phyloP scores from a whole-genome alignment of 768 basidiomycete species.

The Rhodosporidiobolus odoratus region DNA sequence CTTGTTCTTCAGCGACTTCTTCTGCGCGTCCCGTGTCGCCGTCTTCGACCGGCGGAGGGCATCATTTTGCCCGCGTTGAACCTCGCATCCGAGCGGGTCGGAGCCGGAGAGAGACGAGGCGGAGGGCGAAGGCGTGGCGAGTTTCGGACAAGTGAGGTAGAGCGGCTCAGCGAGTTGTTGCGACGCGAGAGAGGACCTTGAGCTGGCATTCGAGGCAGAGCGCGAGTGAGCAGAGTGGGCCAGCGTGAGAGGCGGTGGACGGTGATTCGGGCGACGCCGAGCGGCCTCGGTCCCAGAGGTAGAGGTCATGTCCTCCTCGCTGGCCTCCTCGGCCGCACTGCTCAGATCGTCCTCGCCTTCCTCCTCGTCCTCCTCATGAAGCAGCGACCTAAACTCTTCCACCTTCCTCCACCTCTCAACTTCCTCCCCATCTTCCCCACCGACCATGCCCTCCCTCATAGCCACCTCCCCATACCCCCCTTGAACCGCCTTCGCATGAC shows the following conservation, averaged over 20 bases:
- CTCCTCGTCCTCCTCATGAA: neutral
- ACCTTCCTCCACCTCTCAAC: neutral
- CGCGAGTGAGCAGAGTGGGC: neutral
- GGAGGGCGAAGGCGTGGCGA: too few relatives aligned
- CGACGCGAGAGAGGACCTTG: neutral
- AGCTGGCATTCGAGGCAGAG: neutral
- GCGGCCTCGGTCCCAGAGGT: too few relatives aligned
- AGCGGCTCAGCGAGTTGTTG: neutral
- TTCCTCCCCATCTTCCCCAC: neutral
- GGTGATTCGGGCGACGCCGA: neutral
- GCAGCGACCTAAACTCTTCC: neutral
- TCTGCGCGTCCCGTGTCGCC: neutral
- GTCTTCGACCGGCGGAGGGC: neutral
- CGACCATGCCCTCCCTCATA: neutral
- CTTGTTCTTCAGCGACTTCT: neutral
- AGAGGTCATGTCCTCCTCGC: neutral
- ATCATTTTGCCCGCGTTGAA: neutral
- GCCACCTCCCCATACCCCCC: neutral
- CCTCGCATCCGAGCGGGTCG: neutral
- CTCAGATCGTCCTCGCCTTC: neutral
- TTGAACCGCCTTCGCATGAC: neutral
- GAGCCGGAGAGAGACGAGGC: neutral
- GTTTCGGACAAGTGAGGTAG: too few relatives aligned
- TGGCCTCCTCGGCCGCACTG: neutral
- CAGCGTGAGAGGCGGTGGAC: conserved; percentile 2